Base-by-base conservation (phyloP, 257 asterid species). In the Nicotiana otophora region DNA sequence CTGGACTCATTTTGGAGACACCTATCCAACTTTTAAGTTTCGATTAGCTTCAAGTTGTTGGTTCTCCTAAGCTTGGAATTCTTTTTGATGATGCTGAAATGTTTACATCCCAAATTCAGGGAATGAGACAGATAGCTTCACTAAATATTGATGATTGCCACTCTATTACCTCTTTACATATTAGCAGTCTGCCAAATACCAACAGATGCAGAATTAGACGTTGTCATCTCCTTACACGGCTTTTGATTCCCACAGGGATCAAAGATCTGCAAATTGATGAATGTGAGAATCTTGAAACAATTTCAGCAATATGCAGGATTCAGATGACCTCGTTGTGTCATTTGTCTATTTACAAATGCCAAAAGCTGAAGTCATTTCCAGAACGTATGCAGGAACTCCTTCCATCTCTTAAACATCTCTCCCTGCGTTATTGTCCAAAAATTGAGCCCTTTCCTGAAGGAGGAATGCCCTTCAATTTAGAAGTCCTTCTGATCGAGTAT, bases 401-500 rank as follows among this genome's bases (percentile, higher is more conserved):
- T 34, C 80, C 83, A 63, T 83, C 53, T 23, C 26, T 23, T 23
- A 23, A 23, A 23, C 26, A 23, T 23, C 26, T 23, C 26, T 23
- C 26, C 26, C 26, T 23, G 26, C 26, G 26, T 23, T 23, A 23
- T 23, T 23, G 26, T 23, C 26, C 26, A 23, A 54, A 83, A 34
- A 77, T 69, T 1, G 81, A 69, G 4, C 34, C 80, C 39, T 82
- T 82, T 54, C 72, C 81, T 36, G 46, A 36, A 36, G 46, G 9
- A 36, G 84, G 79, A 31, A 11, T 80, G 8, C 83, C 48, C 42
- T 42, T 33, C 30, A n/a, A 36, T 36, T 70, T 67, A 36, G 0
- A 15, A 9, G 0, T 4, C 28, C 80, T 81, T 20, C 0, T 0
- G 0, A 57, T 81, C 17, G 0, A 0, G 0, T 0, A 4, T 15